Base-by-base conservation (phyloP, 495 filamentous ascomycete genomes). In the Hypoxylon trugodes region DNA sequence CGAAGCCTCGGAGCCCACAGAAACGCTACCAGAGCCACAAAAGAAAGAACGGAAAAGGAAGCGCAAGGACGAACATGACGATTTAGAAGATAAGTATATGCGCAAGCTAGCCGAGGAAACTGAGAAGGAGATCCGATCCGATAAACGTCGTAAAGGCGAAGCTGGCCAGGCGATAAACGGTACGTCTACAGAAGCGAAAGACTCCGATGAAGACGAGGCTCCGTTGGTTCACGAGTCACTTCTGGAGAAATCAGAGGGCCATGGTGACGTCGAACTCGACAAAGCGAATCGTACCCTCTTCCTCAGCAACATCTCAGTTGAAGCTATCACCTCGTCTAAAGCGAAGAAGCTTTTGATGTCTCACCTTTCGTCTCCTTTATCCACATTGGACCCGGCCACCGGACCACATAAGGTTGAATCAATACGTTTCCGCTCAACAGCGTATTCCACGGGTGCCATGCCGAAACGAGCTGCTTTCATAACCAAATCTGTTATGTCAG, bases 271-370 rank as follows among this genome's bases (percentile, higher is more conserved):
- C 2, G 92, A 96, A 58, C 54, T 96, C 0, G 90, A 95, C 33
- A 97, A 96, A 74, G 91, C 95, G 12, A 85, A 85, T 54, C 89
- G 95, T 16, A 98, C 96, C 2, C 86, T 99, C 37, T 99, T 97
- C 74, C 79, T 99, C 22, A 90, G 89, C 61, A 99, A 99, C 67
- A 90, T 98, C 22, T 93, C 92, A 4, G 89, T 82, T 10, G 73
- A 85, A 41, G 91, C 91, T 8, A 89, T 98, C 62, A 90, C 86
- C 28, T 94, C 90, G 3, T 92, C 93, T 67, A 74, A 83, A 1
- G 90, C 84, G 2, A 91, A 90, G 74, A 96, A 92, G 74, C 82
- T 82, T 15, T 82, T 97, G 12, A 71, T 92, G 24, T 78, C 79
- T 30, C 92, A 96, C 57, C 77, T 87, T 58, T 74, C 79, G 41